Evolutionary conservation across 352 stramenopile species (phyloP).

Genomic region (Pythium plurisporium): DNA sequence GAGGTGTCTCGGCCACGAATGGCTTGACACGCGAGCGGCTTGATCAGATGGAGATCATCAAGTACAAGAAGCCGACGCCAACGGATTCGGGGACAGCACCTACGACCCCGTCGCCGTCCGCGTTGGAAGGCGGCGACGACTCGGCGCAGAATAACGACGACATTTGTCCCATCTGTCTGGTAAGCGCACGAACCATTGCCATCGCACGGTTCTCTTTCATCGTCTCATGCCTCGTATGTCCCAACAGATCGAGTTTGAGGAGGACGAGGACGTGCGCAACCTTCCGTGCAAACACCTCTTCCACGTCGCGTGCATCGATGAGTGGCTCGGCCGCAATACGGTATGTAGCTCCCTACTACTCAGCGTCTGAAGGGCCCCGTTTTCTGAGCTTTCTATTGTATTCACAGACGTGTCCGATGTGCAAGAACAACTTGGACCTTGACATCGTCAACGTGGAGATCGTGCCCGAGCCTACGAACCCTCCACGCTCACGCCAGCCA

Average conservation of each 20-base stretch:
- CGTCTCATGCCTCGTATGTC: not conserved
- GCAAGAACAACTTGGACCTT: slow-evolving; percentile 72
- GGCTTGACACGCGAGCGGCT: slow-evolving; percentile 62
- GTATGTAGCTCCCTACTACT: slow-evolving; percentile 42
- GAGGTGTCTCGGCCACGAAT: slow-evolving; percentile 35
- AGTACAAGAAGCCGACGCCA: slow-evolving; percentile 42
- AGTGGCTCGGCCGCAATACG: slow-evolving; percentile 87
- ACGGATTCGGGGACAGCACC: not conserved
- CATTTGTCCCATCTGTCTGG: slow-evolving; percentile 69
- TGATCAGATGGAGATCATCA: slow-evolving; percentile 54
- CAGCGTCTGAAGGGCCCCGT: not conserved
- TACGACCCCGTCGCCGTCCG: not conserved
- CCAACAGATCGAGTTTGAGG: slow-evolving; percentile 65
- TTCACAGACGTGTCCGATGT: slow-evolving; percentile 72
- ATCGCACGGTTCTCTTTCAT: not conserved
- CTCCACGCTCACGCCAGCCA: too few relatives aligned
- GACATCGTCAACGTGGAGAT: slow-evolving; percentile 43
- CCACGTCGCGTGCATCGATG: slow-evolving; percentile 85
- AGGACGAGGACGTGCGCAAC: slow-evolving; percentile 68
- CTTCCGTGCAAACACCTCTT: slow-evolving; percentile 87
- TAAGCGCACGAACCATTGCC: slow-evolving; percentile 15
- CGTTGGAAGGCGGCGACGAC: too few relatives aligned
- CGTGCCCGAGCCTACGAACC: too few relatives aligned
- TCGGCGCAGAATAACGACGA: slow-evolving; percentile 41
- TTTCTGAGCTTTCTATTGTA: not conserved